These are phyloP conservation scores for Hamigera avellanea DNA, from an alignment of 495 filamentous ascomycete species.

Conservation along the genomic window DNA sequence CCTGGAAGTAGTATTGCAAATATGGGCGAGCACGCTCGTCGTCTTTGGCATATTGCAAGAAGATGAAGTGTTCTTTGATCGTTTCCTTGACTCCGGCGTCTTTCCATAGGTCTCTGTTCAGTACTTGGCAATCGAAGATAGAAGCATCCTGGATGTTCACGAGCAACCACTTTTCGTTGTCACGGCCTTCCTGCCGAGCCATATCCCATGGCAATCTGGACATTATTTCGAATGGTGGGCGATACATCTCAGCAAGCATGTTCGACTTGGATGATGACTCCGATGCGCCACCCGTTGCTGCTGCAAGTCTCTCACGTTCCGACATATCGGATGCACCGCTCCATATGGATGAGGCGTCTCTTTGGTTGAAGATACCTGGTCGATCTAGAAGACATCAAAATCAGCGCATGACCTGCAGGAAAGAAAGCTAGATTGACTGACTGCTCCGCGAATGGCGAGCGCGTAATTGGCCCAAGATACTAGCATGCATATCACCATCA, in stretches of 20 bases:
- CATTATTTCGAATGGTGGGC: slow-evolving; percentile 85
- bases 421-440: slow-evolving; percentile 22
- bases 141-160: slow-evolving; percentile 90
- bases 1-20: slow-evolving; percentile 79
- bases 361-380: slow-evolving; percentile 79
- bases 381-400: slow-evolving; percentile 25
- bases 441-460: slow-evolving; percentile 35
- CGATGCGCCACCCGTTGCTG: slow-evolving; percentile 63
- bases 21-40: slow-evolving; percentile 68
- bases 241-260: slow-evolving; percentile 77
- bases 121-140: slow-evolving; percentile 80
- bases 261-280: slow-evolving; percentile 56
- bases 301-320: slow-evolving; percentile 40
- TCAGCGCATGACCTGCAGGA: neutral
- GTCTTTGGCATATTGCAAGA: slow-evolving; percentile 81
- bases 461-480: slow-evolving; percentile 55
- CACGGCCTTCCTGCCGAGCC: slow-evolving; percentile 73
- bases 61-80: slow-evolving; percentile 84
- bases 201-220: slow-evolving; percentile 60
- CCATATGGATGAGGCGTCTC: slow-evolving; percentile 62
- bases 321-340: slow-evolving; percentile 39
- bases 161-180: slow-evolving; percentile 81
- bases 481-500: slow-evolving; percentile 48
- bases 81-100: slow-evolving; percentile 63
- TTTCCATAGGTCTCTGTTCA: slow-evolving; percentile 96